Evolutionary conservation across 441 rosid species (phyloP).

Genomic region (Erodium moschatum): DNA sequence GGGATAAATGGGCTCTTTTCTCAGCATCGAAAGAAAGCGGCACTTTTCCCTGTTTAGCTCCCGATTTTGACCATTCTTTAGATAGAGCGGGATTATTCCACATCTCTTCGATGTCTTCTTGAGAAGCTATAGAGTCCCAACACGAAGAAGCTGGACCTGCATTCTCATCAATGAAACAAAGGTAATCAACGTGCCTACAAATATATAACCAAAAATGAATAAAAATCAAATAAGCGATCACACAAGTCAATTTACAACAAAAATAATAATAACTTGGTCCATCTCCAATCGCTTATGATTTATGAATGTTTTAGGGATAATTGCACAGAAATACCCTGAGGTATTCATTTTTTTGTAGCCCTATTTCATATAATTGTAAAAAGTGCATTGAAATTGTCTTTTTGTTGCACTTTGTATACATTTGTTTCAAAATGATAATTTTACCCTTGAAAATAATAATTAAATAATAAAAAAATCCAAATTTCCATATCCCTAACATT

Average conservation of each 20-base stretch:
- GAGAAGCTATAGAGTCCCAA: slow-evolving; percentile 64
- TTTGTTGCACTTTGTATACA: too few relatives aligned
- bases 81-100: slow-evolving; percentile 57
- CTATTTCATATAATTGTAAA: too few relatives aligned
- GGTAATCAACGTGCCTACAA: neutral
- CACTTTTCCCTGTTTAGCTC: slow-evolving; percentile 59
- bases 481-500: too few relatives aligned
- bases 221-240: neutral
- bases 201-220: too few relatives aligned
- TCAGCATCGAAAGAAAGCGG: slow-evolving; percentile 60
- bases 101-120: slow-evolving; percentile 85
- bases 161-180: slow-evolving; percentile 18
- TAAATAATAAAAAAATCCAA: too few relatives aligned
- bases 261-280: neutral
- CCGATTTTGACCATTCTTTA: slow-evolving; percentile 73
- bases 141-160: slow-evolving; percentile 36
- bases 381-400: too few relatives aligned
- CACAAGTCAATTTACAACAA: neutral
- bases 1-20: slow-evolving; percentile 62
- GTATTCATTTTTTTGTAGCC: too few relatives aligned
- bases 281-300: neutral
- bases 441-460: too few relatives aligned
- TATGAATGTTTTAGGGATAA: too few relatives aligned
- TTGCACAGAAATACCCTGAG: too few relatives aligned
- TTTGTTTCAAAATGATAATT: too few relatives aligned